Base-by-base conservation (phyloP, 2,329 filamentous ascomycete species). In the Dactylellina sp. region DNA sequence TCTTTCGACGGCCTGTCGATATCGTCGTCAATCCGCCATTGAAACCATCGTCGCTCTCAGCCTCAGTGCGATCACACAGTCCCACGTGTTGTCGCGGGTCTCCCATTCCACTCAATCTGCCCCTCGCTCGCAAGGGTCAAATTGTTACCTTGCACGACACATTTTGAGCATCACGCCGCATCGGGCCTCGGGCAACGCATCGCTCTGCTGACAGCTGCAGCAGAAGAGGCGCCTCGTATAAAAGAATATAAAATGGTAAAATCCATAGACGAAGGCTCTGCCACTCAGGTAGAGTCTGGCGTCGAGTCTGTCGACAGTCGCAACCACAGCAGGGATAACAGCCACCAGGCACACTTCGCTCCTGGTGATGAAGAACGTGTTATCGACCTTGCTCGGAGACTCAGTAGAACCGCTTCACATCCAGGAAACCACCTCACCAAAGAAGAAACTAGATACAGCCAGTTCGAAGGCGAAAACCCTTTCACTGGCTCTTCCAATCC, bases 231-330 rank as follows among this genome's bases (percentile, higher is more conserved):
- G 28, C 4, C 4, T 32, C 4, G 9, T 32, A 32, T 32, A 32
- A 44, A 2, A 59, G 53, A 49, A 40, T 60, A 56, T n/a, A 42
- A 24, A 0, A 72, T 72, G 68, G 49, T n/a, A 53, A 72, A 65
- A 32, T 72, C 68, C 24, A 61, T 72, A 72, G 68, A 72, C 44
- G 68, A 72, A 49, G 68, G 68, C 60, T 72, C 68, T 22, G 68
- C 68, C 53, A 72, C 68, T 11, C 68, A 72, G 40, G 68, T 72
- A 2, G 68, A 65, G 53, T 63, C 62, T 35, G 60, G 59, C 24
- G 37, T 62, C 39, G 66, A 47, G 46, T 65, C 61, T 9, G 16
- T 47, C 25, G 55, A 59, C 16, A 72, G 68, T 50, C 68, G 68
- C 39, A 65, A 72, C 32, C 68, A 72, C 11, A 72, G 68, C 39